Evolutionary conservation across 1,284 basidiomycete species (phyloP), one percentile per base, ranked within the genome.

Genomic region (Melampsora larici-populina): DNA sequence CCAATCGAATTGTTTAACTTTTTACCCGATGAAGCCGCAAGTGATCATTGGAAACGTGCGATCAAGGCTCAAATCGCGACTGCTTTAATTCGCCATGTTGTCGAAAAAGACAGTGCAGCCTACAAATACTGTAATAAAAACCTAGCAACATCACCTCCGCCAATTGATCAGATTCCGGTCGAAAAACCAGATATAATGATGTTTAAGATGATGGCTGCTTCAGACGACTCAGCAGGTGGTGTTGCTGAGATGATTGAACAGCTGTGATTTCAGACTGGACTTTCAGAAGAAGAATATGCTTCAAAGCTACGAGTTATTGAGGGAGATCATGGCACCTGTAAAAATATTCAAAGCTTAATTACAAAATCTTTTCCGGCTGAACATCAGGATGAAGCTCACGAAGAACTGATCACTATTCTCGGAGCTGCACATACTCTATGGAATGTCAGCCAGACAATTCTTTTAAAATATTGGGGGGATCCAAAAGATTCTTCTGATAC

Each of bases 161-260:
- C 49, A 40, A 49, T 70, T 17, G 13, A 49, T 36, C 46, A 29
- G 36, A 18, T 70, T 17, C 51, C 33, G 33, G 17, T 55, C 21
- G 68, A 70, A 70, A n/a, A n/a, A n/a, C n/a, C n/a, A n/a, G n/a
- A n/a, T n/a, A n/a, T n/a, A n/a, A n/a, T n/a, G n/a, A n/a, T 70
- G 51, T 43, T 70, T 8, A 60, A 70, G n/a, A 36, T 70, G 9
- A 70, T 70, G 69, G 46, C 62, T 3, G 51, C 69, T 60, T 70
- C 69, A 31, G 55, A 60, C n/a, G 62, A 70, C 24, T 70, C 29
- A 2, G n/a, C 69, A 26, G 55, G 62, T 26, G 51, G 69, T 40
- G 46, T 70, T 70, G 51, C 33, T 21, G 18, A 70, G 46, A 43
- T 66, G 15, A 31, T 66, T 1, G 36, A 66, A 13, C 21, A n/a